Evolutionary conservation across 192 early-diverging fungal genomes (phyloP).

Genomic region (Phlyctochytrium planicorne): DNA sequence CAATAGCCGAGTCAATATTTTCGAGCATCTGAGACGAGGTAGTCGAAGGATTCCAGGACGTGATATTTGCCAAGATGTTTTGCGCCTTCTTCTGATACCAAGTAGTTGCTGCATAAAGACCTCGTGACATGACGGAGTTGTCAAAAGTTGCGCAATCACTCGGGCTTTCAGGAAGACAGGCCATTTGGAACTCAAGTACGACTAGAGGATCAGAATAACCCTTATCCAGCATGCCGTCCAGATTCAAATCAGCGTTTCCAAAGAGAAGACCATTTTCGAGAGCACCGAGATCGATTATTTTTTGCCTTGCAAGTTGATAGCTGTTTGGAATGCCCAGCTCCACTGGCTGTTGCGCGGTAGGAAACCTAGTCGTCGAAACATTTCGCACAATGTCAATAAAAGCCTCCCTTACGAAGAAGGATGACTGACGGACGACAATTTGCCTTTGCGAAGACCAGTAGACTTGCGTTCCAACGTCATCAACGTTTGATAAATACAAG

Average conservation of each 20-base stretch:
- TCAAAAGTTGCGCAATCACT: slow-evolving; percentile 31
- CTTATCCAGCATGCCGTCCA: not conserved
- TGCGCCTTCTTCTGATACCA: slow-evolving; percentile 11
- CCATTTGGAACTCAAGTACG: slow-evolving; percentile 17
- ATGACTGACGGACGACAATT: slow-evolving; percentile 14
- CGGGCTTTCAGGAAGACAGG: slow-evolving; percentile 21
- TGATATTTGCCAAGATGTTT: not conserved
- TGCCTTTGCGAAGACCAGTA: slow-evolving; percentile 34
- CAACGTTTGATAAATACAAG: not conserved
- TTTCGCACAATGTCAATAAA: not conserved
- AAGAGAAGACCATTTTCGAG: slow-evolving; percentile 11
- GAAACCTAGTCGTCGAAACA: not conserved
- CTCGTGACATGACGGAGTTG: slow-evolving; percentile 23
- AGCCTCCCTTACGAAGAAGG: slow-evolving; percentile 19
- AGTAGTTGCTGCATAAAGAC: slow-evolving; percentile 23
- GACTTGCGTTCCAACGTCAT: not conserved
- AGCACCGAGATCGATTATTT: not conserved
- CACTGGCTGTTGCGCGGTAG: not conserved
- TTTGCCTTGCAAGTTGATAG: not conserved
- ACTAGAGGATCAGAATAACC: not conserved
- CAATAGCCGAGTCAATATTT: not conserved
- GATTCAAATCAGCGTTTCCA: slow-evolving; percentile 6
- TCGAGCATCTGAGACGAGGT: no score
- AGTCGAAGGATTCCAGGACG: no score
- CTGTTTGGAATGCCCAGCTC: not conserved